Evolutionary conservation across 2,329 filamentous ascomycete genomes (phyloP), one percentile per base, ranked within the genome.

Genomic region (Drechslera avenae): DNA sequence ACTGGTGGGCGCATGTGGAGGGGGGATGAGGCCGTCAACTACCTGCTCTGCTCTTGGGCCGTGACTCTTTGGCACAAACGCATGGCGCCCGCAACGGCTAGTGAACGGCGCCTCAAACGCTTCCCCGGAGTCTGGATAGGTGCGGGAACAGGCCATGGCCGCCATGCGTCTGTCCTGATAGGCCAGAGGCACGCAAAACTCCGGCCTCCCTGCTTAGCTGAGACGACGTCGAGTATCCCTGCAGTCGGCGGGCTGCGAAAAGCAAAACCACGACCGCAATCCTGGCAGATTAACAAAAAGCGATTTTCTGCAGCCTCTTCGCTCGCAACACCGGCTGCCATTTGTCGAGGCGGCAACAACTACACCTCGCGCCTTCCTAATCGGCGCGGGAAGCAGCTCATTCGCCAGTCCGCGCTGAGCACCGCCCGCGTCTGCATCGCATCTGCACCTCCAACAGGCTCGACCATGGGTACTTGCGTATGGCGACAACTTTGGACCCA

Each of bases 21-120:
- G 51, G 51, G 54, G 49, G 50, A 57, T 45, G 63, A 68, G 63
- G 64, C 62, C 60, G 63, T 56, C 56, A 47, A 59, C 51, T 54
- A 40, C 49, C n/a, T n/a, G n/a, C n/a, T n/a, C n/a, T n/a, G n/a
- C n/a, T 47, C 46, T 28, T 48, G 32, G 50, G 35, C 47, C 59
- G 58, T 67, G 67, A 69, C 62, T 66, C 54, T 68, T 60, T 59
- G 55, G 58, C 55, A 57, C 44, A 52, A 53, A 58, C 35, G 52
- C 52, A 51, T 36, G 42, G 42, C 18, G 14, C 50, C 52, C 48
- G 54, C 54, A 52, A 57, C 42, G 46, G 57, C 31, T 57, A 57
- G 42, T 45, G n/a, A 26, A 42, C 42, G 52, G 45, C 54, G 49
- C 43, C 59, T 49, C 50, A 46, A 50, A 53, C 52, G 57, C 54